Evolutionary conservation across 371 early-diverging fungal genomes (phyloP).

Genomic region (Ecytonucleospora hepatopenaei): DNA sequence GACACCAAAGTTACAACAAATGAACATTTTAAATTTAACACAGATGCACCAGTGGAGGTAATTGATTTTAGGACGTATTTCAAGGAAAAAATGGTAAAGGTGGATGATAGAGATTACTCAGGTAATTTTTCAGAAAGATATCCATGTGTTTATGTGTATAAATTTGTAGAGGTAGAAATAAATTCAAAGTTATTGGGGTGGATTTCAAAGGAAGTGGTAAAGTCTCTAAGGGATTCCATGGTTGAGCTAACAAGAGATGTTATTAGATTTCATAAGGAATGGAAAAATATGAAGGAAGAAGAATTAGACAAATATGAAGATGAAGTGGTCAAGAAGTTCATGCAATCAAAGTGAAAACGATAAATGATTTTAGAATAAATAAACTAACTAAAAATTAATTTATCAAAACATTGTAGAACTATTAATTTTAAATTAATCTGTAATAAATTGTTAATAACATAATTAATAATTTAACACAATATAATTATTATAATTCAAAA

Average conservation of each 20-base stretch:
- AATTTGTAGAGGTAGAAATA: slow-evolving; percentile 49
- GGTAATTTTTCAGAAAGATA: slow-evolving; percentile 21
- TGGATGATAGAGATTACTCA: slow-evolving; percentile 9
- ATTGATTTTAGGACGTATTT: slow-evolving; percentile 6
- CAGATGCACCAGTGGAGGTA: slow-evolving; percentile 19
- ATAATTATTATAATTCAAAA: no score
- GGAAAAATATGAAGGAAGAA: slow-evolving; percentile 40
- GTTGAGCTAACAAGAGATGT: slow-evolving; percentile 47
- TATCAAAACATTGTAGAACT: no score
- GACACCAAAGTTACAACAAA: slow-evolving; percentile 20
- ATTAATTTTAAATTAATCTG: no score
- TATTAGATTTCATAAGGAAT: slow-evolving; percentile 46
- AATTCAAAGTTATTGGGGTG: slow-evolving; percentile 50
- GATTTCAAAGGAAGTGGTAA: slow-evolving; percentile 46
- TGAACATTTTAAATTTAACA: slow-evolving; percentile 10
- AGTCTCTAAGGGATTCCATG: slow-evolving; percentile 39
- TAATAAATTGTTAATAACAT: no score
- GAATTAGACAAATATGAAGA: slow-evolving; percentile 45
- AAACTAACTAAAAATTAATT: slow-evolving; percentile 3
- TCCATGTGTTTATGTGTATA: slow-evolving; percentile 49
- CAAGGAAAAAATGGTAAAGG: slow-evolving; percentile 17
- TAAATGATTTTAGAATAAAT: background rate
- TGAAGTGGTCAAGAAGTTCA: slow-evolving; percentile 18
- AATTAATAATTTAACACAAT: no score
- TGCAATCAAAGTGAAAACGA: background rate